Base-by-base conservation (phyloP, 2,329 filamentous ascomycete genomes). In the Fusarium sulawesiense region DNA sequence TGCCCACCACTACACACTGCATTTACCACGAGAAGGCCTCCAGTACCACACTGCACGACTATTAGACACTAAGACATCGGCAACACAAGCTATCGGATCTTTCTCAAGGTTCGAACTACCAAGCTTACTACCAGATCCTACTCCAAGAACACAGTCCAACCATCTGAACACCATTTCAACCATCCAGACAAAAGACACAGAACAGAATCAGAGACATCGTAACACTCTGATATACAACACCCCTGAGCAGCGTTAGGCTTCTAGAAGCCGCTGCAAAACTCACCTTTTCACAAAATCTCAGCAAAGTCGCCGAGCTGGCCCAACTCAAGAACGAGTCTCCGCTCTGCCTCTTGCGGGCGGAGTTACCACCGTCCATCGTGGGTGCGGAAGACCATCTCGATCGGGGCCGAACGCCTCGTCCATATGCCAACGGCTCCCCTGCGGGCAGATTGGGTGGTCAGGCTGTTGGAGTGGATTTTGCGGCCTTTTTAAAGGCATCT, bases 391-490 rank as follows among this genome's bases (percentile, higher is more conserved):
- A 72, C 71, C 70, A 71, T 56, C 70, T 77, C 65, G 74, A 75
- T 56, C 68, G 75, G 57, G 70, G 73, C 58, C 73, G 74, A 60
- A 76, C 73, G 69, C 59, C 75, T 54, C 72, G 75, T 54, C 73
- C 75, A 55, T 72, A 77, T 75, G 72, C 69, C 56, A 72, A 75
- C 76, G 68, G 72, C 62, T 67, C 73, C 59, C 63, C 73, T 66
- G 64, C 64, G 68, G 70, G 69, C 65, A 73, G 66, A 70, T 71
- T 72, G 61, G 73, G 72, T 62, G 65, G 65, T 56, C 60, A 70
- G 78, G 86, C 86, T 87, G 88, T 85, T 89, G 94, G 86, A 88
- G 91, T 97, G 94, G 94, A 97, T 94, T 97, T 97, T 92, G 89
- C 92, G 82, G 91, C 92, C 74, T 88, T 97, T 73, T 88, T 97